Evolutionary conservation across 352 stramenopile species (phyloP), one percentile per base, ranked within the genome.

Genomic region (Achlya hypogyna): DNA sequence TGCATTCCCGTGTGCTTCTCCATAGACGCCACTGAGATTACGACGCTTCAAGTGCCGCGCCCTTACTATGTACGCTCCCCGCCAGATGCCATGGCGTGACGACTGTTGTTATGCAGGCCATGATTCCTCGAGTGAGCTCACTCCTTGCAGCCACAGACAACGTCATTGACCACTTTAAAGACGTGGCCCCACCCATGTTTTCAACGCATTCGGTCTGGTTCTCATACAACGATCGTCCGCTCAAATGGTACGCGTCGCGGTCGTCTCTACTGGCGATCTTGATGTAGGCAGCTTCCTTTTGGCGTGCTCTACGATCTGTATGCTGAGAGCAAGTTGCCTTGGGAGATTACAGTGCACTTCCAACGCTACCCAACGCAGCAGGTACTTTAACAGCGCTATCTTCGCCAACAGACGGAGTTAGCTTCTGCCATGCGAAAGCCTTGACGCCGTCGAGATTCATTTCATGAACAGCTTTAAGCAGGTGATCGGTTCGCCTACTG

Each of bases 391-490:
- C 9, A 31, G 70, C 14, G 5, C 18, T 47, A 5, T 27, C 16
- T 1, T 14, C 0, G 28, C 22, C 8, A 43, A 62, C 20, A 32
- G n/a, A 34, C 28, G 8, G 62, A 35, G 4, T 0, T 62, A 86
- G 62, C 69, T 93, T 5, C 66, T 93, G 28, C 78, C 82, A 25
- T 91, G 81, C 47, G 84, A 90, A 35, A 88, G 90, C 53, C 79
- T 91, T 53, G 72, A 84, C 51, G 86, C 74, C 40, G 77, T 91
- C 38, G 84, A 91, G 72, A 81, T 73, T 20, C 78, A 91, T 72
- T 93, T 91, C 49, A 93, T 93, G 82, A 82, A 93, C 74, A 88
- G 78, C 59, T 75, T 90, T 38, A 93, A 93, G 69, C 84, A 93
- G 67, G 73, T 78, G 66, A 34, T 27, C 12, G 12, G 22, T 12